Base-by-base conservation (phyloP, 2,329 filamentous ascomycete genomes). In the Cladorrhinum sp. region DNA sequence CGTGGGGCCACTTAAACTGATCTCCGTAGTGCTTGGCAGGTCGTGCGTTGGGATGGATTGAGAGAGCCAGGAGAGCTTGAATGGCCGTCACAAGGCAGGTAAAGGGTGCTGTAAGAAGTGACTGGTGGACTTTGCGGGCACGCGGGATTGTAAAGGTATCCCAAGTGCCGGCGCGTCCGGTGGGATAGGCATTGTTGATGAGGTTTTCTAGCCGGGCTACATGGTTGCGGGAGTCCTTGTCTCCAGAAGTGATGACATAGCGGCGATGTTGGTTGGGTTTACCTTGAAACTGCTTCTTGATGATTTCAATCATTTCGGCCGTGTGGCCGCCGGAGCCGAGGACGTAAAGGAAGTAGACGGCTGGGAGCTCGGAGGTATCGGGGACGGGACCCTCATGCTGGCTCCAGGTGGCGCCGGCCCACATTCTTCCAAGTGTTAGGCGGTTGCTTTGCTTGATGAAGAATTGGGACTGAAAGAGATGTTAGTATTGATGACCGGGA, bases 251-350 rank as follows among this genome's bases (percentile, higher is more conserved):
- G 58, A 96, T 81, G 21, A 96, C 77, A 73, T 96, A 99, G 26
- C 91, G 94, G 24, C 95, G 85, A 68, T 90, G 87, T 76, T 87
- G 76, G 70, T 74, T 72, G 58, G 72, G 50, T 65, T 79, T 80
- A 42, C 76, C 75, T 61, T 78, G 79, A 70, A 83, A 84, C 66
- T 82, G 83, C 67, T 80, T 78, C 60, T 80, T 79, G 68, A 99
- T 85, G 79, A 97, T 90, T 70, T 89, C 86, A 64, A 96, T 81
- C 90, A 99, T 96, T 75, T 99, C 95, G 53, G 92, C 88, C 0
- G 95, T 97, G 76, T 99, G 95, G 0, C 95, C 95, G 30, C 95
- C 95, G 2, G 91, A 96, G 57, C 95, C 95, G 23, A 98, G 88
- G 24, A 98, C 87, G 65, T 96, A 84, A 30, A 96, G 79, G 58